Evolutionary conservation across 306 rosid species (phyloP), one percentile per base, ranked within the genome.

Genomic region (Trichosanthes truncata): DNA sequence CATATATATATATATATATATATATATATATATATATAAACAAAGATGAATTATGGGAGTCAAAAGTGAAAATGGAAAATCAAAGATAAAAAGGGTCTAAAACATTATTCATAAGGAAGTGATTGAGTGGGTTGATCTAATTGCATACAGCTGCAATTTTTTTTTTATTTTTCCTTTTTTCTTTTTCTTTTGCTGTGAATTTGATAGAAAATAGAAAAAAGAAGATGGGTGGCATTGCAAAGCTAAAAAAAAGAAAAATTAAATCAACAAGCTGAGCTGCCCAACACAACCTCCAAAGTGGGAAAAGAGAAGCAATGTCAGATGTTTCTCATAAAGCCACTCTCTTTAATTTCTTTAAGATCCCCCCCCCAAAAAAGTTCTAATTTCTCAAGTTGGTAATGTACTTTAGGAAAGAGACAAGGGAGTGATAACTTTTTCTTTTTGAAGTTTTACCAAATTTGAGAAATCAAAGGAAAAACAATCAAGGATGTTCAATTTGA

Each of bases 251-350:
- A 21, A 36, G 9, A 26, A 29, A 1, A 25, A 4, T 3, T 4
- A 17, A 62, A 31, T 31, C 43, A 31, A 29, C 36, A 9, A 60
- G 75, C 9, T 41, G 57, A 46, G 59, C 77, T 72, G 77, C 23
- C 59, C 53, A 45, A 72, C 77, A 72, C 77, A 46, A 14, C 77
- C 77, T 72, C 77, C 77, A 46, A 46, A 72, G 77, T 73, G 40
- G 77, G 77, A 73, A 73, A 73, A 73, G 59, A 5, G 41, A 13
- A 48, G 15, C 60, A 26, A 48, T 29, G 6, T 46, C 35, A 48
- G 7, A 73, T 73, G 60, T 26, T 46, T 73, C 41, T 26, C 77
- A 43, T 25, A 71, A 71, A 71, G 36, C 2, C 13, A 6, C 8
- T 11, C 0, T 68, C 53, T 69, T 41, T 69, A 68, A 21, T 68